A percentile compares a stretch with the other conserved stretches of the same genome.
phyloP scores from a whole-genome alignment of 805 yeast genomes.

The Jamesozyma spencerorum region DNA sequence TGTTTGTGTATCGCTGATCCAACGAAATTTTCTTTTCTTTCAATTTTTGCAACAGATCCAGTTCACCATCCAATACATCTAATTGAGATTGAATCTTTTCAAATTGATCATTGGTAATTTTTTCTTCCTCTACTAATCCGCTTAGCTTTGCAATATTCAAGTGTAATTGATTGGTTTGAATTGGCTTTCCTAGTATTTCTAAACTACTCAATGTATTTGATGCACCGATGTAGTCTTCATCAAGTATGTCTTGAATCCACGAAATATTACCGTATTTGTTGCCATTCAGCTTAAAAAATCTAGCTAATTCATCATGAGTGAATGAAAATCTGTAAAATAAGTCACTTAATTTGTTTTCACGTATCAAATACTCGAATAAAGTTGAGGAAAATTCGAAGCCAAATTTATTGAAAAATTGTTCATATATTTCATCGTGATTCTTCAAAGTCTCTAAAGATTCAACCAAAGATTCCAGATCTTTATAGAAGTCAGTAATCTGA shows the following conservation, averaged over 20 bases:
- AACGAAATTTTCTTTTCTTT: conserved; percentile 18
- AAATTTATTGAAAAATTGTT: conserved; percentile 47
- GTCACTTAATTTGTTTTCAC: conserved; percentile 41
- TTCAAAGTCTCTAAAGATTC: conserved; percentile 33
- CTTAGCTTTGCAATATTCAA: conserved; percentile 67
- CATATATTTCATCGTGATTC: conserved; percentile 37
- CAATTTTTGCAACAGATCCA: conserved; percentile 28
- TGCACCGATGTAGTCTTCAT: conserved; percentile 43
- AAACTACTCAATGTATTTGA: conserved; percentile 38
- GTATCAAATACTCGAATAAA: conserved; percentile 50
- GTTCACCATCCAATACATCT: conserved; percentile 42
- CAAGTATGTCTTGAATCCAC: conserved; percentile 63
- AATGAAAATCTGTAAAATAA: conserved; percentile 50
- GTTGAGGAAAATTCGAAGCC: conserved; percentile 61
- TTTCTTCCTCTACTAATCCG: conserved; percentile 35
- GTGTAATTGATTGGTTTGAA: conserved; percentile 40
- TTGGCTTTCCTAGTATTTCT: conserved; percentile 34
- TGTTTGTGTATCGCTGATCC: conserved; percentile 15
- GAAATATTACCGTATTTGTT: conserved; percentile 44
- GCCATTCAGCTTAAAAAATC: conserved; percentile 41
- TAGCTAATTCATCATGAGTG: conserved; percentile 39
- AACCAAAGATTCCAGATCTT: conserved; percentile 58
- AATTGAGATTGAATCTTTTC: conserved; percentile 43
- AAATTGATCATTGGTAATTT: conserved; percentile 15
- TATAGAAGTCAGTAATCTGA: conserved; percentile 52